Evolutionary conservation across 495 filamentous ascomycete species (phyloP).

Genomic region (Aspergillus bertholletiae): DNA sequence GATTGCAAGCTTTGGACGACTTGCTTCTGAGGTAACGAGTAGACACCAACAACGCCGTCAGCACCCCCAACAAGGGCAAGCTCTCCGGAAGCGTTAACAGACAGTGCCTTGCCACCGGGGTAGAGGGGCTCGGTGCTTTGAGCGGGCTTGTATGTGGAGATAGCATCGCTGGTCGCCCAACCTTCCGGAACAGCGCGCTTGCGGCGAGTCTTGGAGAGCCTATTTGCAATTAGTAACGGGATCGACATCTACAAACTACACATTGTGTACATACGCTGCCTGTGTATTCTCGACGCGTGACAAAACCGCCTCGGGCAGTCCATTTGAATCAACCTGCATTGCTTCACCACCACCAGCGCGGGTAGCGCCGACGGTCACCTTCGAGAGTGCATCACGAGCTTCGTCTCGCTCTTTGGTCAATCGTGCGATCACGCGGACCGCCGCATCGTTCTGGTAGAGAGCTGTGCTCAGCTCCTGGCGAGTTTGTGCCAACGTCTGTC

Average conservation of each 20-base stretch:
- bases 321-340: slow-evolving; percentile 83
- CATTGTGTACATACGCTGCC: slow-evolving; percentile 55
- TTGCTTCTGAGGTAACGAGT: slow-evolving; percentile 68
- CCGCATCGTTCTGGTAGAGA: slow-evolving; percentile 94
- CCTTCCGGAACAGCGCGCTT: slow-evolving; percentile 82
- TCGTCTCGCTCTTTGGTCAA: slow-evolving; percentile 88
- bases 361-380: slow-evolving; percentile 65
- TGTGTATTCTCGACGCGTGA: slow-evolving; percentile 76
- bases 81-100: slow-evolving; percentile 61
- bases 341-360: slow-evolving; percentile 65
- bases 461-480: slow-evolving; percentile 90
- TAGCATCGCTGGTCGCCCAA: slow-evolving; percentile 75
- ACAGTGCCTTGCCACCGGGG: slow-evolving; percentile 61
- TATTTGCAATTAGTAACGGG: slow-evolving; percentile 31
- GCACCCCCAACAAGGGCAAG: slow-evolving; percentile 76
- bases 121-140: slow-evolving; percentile 60
- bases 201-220: slow-evolving; percentile 77
- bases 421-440: slow-evolving; percentile 86
- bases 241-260: not conserved
- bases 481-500: slow-evolving; percentile 83
- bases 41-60: slow-evolving; percentile 74
- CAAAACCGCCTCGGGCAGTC: slow-evolving; percentile 66
- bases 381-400: slow-evolving; percentile 85
- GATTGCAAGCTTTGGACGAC: slow-evolving; percentile 64
- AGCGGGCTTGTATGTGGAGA: slow-evolving; percentile 62